A percentile compares a stretch with the other conserved stretches of the same genome.
Evolutionary conservation across 441 rosid genomes (phyloP).

Genomic region (Euphorbia celastroides): DNA sequence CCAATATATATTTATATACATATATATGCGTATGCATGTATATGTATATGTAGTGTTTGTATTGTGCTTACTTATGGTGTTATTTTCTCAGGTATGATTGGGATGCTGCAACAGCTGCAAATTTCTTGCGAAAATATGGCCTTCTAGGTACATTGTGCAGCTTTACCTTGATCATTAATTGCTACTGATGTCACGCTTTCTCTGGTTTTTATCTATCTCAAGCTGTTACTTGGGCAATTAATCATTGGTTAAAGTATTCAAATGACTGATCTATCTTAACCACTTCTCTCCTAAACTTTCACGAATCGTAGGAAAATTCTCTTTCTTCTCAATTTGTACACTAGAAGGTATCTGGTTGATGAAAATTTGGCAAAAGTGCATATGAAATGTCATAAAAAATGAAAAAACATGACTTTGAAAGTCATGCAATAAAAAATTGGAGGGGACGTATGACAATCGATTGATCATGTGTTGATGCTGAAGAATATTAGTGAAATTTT

Average conservation of each 20-base stretch:
- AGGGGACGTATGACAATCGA: neutral
- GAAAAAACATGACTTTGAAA: neutral
- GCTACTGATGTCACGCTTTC: neutral
- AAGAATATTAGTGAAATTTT: no score
- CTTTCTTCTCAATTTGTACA: no score
- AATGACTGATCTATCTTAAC: neutral
- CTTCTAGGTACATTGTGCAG: slow-evolving; percentile 40
- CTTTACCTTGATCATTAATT: neutral
- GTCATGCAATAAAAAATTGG: no score
- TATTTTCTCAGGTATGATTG: slow-evolving; percentile 65
- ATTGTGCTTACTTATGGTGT: slow-evolving; percentile 5
- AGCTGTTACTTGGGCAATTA: neutral
- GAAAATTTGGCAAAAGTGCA: neutral
- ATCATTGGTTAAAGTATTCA: neutral
- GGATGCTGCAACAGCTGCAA: slow-evolving; percentile 97
- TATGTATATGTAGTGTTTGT: no score
- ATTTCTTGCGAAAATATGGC: slow-evolving; percentile 83
- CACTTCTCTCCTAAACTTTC: neutral
- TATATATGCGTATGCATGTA: no score
- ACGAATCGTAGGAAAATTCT: no score
- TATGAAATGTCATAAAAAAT: neutral
- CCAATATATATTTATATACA: no score
- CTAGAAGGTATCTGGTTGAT: no score
- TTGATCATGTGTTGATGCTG: no score
- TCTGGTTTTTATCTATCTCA: no score